These are phyloP conservation scores for Pleurozium schreberi DNA, from an alignment of 225 moss, liverwort and hornwort species.

Conservation along the genomic window DNA sequence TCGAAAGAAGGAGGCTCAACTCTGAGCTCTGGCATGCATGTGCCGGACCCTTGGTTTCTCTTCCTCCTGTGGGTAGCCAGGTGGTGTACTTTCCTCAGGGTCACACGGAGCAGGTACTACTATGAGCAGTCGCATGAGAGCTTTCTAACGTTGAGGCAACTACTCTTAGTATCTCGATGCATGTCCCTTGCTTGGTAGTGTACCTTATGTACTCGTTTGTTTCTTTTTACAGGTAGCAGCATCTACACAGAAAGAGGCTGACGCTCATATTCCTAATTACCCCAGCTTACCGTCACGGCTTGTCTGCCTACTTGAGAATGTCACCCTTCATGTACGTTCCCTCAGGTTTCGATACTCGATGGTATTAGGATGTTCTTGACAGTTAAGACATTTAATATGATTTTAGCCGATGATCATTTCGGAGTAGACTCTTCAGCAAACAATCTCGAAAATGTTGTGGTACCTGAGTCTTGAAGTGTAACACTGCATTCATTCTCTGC, in stretches of 20 bases:
- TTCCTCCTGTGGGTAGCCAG: slow-evolving; percentile 34
- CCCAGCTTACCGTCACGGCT: slow-evolving; percentile 47
- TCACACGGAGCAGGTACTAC: slow-evolving; percentile 44
- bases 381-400: neutral
- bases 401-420: neutral
- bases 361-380: neutral
- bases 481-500: neutral
- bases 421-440: neutral
- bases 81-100: slow-evolving; percentile 54
- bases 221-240: slow-evolving; percentile 33
- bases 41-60: slow-evolving; percentile 47
- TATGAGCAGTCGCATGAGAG: neutral
- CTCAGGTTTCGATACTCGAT: neutral
- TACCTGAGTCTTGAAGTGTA: neutral
- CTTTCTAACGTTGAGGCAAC: neutral
- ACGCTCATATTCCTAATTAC: slow-evolving; percentile 45
- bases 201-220: neutral
- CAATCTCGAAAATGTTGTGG: neutral
- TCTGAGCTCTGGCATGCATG: slow-evolving; percentile 54
- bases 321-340: slow-evolving; percentile 40
- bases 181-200: neutral
- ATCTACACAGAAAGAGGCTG: slow-evolving; percentile 51
- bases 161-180: neutral
- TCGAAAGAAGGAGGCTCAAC: slow-evolving; percentile 40
- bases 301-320: slow-evolving; percentile 42